A percentile compares a stretch with the other conserved stretches of the same genome.
Conservation (phyloP, 2,329 filamentous ascomycete species). For the Alternaria rosae region DNA sequence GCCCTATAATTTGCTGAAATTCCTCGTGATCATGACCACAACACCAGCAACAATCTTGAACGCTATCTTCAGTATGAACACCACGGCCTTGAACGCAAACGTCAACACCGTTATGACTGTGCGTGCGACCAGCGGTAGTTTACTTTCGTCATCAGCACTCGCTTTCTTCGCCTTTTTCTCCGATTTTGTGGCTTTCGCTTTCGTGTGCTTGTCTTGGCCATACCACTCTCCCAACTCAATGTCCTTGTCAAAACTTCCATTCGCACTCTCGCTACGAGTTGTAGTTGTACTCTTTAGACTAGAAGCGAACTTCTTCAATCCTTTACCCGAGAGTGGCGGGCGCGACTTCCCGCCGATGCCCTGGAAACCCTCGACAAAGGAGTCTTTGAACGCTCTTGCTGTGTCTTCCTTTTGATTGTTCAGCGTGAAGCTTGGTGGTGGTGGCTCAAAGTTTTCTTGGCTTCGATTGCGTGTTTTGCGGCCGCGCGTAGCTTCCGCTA, state of each 20-base stretch:
- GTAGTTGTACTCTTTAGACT: slow-evolving; percentile 28
- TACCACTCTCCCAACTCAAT: slow-evolving; percentile 50
- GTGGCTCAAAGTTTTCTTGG: slow-evolving; percentile 42
- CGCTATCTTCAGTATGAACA: slow-evolving; percentile 52
- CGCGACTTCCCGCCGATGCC: slow-evolving; percentile 38
- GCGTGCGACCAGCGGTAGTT: slow-evolving; percentile 50
- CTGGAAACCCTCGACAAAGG: slow-evolving; percentile 44
- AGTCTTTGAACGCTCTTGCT: slow-evolving; percentile 39
- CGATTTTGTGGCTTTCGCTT: slow-evolving; percentile 18
- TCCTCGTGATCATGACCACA: slow-evolving; percentile 48
- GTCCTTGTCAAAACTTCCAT: slow-evolving; percentile 45
- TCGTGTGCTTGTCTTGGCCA: slow-evolving; percentile 34
- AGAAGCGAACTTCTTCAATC: slow-evolving; percentile 33
- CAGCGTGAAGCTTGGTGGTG: slow-evolving; percentile 37
- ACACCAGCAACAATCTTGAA: slow-evolving; percentile 53
- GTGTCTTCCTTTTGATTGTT: slow-evolving; percentile 34
- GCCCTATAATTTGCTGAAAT: slow-evolving; percentile 45
- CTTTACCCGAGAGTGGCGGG: slow-evolving; percentile 22
- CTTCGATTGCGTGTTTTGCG: slow-evolving; percentile 26
- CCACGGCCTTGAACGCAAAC: slow-evolving; percentile 53
- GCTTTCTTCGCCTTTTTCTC: slow-evolving; percentile 39
- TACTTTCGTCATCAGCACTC: slow-evolving; percentile 42
- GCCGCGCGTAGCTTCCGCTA: slow-evolving; percentile 53
- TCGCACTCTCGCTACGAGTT: slow-evolving; percentile 20
- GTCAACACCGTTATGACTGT: slow-evolving; percentile 51